Conservation (phyloP, 2,329 filamentous ascomycete species). For the Magnaporthiopsis rhizophila region DNA sequence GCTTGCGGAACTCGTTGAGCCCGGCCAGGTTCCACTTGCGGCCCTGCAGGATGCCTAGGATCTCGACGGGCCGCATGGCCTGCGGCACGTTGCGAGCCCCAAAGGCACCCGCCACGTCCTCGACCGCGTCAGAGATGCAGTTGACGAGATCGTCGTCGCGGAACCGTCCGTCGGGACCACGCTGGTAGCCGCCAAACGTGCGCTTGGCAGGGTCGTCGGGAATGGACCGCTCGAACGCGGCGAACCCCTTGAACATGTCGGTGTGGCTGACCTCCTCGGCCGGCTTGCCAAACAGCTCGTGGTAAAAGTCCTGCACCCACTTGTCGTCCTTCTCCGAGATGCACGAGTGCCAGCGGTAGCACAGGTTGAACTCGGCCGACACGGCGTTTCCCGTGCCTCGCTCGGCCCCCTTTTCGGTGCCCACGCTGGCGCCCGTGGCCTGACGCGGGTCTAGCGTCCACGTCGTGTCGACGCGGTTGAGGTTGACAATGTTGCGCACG, state of each 20-base stretch:
- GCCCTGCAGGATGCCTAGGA: constrained; percentile 71
- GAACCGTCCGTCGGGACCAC: constrained; percentile 60
- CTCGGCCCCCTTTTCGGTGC: constrained; percentile 50
- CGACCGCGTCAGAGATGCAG: constrained; percentile 60
- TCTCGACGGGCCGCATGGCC: constrained; percentile 67
- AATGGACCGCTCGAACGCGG: constrained; percentile 52
- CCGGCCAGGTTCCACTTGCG: constrained; percentile 70
- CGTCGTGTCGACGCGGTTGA: constrained; percentile 63
- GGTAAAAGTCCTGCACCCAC: constrained; percentile 68
- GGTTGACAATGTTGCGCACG: constrained; percentile 66
- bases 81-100: constrained; percentile 67
- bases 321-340: constrained; percentile 68
- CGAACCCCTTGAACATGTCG: constrained; percentile 56
- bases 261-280: constrained; percentile 45
- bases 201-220: constrained; percentile 61
- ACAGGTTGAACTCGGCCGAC: constrained; percentile 82
- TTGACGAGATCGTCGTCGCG: constrained; percentile 68
- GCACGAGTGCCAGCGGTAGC: constrained; percentile 81
- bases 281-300: constrained; percentile 53
- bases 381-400: constrained; percentile 74
- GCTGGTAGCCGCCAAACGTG: constrained; percentile 57
- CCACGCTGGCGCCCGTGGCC: constrained; percentile 50
- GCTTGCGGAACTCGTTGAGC: constrained; percentile 78
- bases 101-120: constrained; percentile 69
- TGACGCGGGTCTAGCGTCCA: constrained; percentile 76